phyloP scores from a whole-genome alignment of 768 basidiomycete genomes.

The Phylloporus scabripes region DNA sequence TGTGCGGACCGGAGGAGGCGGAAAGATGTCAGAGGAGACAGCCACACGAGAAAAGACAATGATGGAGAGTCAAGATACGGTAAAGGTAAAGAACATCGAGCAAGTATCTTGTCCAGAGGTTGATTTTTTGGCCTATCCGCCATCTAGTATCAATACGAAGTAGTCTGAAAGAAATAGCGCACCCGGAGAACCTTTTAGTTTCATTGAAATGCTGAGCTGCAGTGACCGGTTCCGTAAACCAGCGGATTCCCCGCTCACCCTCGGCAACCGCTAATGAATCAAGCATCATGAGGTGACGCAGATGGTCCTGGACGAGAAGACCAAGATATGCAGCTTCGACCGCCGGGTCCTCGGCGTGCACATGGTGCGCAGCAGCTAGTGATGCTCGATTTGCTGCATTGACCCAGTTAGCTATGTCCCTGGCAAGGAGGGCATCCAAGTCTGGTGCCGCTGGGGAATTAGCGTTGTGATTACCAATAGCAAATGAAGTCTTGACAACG shows the following conservation, averaged over 20 bases:
- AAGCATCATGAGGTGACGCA: constrained; percentile 66
- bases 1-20: constrained; percentile 43
- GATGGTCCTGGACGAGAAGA: constrained; percentile 44
- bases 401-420: constrained; percentile 53
- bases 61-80: constrained; percentile 65
- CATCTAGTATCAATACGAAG: not conserved
- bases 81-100: constrained; percentile 54
- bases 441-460: constrained; percentile 36
- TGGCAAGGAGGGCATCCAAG: constrained; percentile 58
- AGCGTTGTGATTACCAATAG: constrained; percentile 42
- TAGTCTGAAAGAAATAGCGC: constrained; percentile 1
- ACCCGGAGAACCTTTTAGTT: constrained; percentile 17
- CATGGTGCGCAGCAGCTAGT: constrained; percentile 10
- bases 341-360: constrained; percentile 44
- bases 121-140: constrained; percentile 35
- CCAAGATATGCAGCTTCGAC: constrained; percentile 48
- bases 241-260: constrained; percentile 59
- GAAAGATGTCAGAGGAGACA: constrained; percentile 68
- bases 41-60: constrained; percentile 64
- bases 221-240: constrained; percentile 54
- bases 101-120: constrained; percentile 65
- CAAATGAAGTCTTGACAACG: constrained; percentile 70
- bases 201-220: constrained; percentile 17
- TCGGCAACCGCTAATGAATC: constrained; percentile 56
- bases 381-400: constrained; percentile 36